Percentiles rank a stretch among this genome's conserved stretches.
phyloP scores from a whole-genome alignment of 306 rosid genomes.

The Potentilla sterilis region DNA sequence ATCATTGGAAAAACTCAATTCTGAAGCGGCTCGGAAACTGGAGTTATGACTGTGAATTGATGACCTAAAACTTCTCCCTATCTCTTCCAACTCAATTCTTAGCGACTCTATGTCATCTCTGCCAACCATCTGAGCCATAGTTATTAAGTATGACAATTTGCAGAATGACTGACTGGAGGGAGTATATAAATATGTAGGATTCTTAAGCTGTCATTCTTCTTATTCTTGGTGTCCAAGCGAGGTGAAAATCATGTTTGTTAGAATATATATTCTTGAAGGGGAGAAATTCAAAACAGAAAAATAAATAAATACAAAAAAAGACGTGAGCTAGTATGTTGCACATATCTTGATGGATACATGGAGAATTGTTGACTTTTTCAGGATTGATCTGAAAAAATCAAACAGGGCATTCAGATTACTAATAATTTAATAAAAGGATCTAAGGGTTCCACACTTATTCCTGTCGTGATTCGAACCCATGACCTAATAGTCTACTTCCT shows the following conservation, averaged over 20 bases:
- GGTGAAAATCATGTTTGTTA: not conserved
- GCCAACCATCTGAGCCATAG: conserved; percentile 40
- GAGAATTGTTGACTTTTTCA: not conserved
- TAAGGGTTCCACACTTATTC: too few relatives aligned
- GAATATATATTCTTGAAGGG: not conserved
- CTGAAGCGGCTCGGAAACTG: conserved; percentile 40
- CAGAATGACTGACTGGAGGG: not conserved
- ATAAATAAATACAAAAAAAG: not conserved
- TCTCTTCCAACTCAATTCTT: conserved; percentile 58
- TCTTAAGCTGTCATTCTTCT: conserved; percentile 7
- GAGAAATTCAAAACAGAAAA: not conserved
- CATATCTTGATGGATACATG: not conserved
- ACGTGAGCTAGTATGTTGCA: not conserved
- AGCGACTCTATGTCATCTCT: conserved; percentile 49
- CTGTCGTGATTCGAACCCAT: too few relatives aligned
- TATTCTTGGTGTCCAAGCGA: conserved; percentile 12
- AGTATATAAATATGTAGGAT: not conserved
- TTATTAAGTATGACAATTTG: not conserved
- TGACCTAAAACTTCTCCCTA: conserved; percentile 54
- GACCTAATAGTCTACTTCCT: too few relatives aligned
- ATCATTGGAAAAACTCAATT: not conserved
- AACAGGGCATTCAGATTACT: not conserved
- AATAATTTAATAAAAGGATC: not conserved
- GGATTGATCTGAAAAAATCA: not conserved
- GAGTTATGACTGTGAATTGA: conserved; percentile 43